Base-by-base conservation (phyloP, 225 moss, liverwort and hornwort genomes). In the Polytrichum commune region DNA sequence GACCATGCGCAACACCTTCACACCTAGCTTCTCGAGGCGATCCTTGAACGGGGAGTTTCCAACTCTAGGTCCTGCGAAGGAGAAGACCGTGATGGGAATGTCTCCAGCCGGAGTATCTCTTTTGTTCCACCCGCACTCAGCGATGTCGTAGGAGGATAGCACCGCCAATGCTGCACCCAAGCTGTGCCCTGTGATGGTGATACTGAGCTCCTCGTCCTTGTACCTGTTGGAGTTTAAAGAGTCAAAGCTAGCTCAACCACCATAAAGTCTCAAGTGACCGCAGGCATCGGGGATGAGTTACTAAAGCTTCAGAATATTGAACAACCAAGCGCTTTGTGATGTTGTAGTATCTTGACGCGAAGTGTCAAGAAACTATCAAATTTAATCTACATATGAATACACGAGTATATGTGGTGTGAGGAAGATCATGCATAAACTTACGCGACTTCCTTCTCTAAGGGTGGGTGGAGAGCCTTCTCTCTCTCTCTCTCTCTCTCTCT, bases 61-160 rank as follows among this genome's bases (percentile, higher is more conserved):
- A 30, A 94, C 79, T 6, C 90, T 83, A n/a, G 88, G 93, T 6
- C 90, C 86, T 1, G 85, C 92, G 10, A 94, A 94, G 7, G 86
- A 86, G 78, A 78, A 88, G 10, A 91, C 93, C 1, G 90, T 78
- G 3, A 92, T 55, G 20, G 88, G 90, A 18, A 90, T 73, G 19
- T 67, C 23, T 28, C 69, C 68, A 23, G 68, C 16, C 1, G 69
- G 2, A 6, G 54, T 18, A 4, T 35, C 29, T 6, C 76, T 53
- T 18, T 24, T 0, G 46, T 91, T 32, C 90, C 92, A 89, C 0
- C 86, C 92, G 0, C 80, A 73, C 55, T 90, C 62, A 2, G 79
- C 75, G 27, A 85, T 75, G 61, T 85, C 79, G 64, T 82, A 85
- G 1, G 79, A 76, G 57, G 8, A 18, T 4, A 85, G 26, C 0